Evolutionary conservation across 139 green algal genomes (phyloP).

Genomic region (Medakamo hakoo): DNA sequence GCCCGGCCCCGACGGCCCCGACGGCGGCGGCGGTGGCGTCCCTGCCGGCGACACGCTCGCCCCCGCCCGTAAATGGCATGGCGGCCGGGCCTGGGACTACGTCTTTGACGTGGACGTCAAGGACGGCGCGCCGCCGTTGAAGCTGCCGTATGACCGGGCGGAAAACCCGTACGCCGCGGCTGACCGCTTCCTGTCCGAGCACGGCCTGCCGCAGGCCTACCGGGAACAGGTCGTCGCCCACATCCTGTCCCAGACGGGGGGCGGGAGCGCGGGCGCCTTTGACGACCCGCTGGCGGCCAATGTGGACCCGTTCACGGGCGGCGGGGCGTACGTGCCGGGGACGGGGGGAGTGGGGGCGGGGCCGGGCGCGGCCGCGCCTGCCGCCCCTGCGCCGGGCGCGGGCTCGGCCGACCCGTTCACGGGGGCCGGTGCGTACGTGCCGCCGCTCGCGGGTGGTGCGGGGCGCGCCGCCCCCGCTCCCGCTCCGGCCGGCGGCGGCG

Average conservation of each 20-base stretch:
- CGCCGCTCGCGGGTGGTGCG: background rate
- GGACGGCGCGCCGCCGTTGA: slow-evolving; percentile 46
- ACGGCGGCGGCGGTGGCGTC: background rate
- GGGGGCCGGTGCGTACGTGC: slow-evolving; percentile 9
- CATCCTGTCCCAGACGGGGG: slow-evolving; percentile 67
- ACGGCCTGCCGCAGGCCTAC: slow-evolving; percentile 64
- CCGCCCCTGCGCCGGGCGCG: slow-evolving; percentile 1
- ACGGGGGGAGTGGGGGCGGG: background rate
- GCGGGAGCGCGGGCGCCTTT: background rate
- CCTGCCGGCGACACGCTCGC: slow-evolving; percentile 3
- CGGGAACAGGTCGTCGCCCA: slow-evolving; percentile 76
- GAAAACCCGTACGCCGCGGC: slow-evolving; percentile 88
- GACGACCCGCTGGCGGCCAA: background rate
- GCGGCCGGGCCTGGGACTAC: slow-evolving; percentile 54
- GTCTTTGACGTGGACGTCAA: slow-evolving; percentile 92
- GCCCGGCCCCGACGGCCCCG: slow-evolving; percentile 13
- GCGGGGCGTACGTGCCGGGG: slow-evolving; percentile 17
- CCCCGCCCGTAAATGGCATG: slow-evolving; percentile 22
- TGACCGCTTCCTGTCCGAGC: slow-evolving; percentile 59
- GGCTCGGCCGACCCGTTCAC: slow-evolving; percentile 19
- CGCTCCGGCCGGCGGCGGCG: background rate
- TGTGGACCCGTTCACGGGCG: slow-evolving; percentile 41
- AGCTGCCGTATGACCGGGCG: slow-evolving; percentile 48
- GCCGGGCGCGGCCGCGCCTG: background rate
- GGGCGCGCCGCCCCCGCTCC: background rate